These are phyloP conservation scores for Ceratobasidium sp. DNA, from an alignment of 1,284 basidiomycete genomes.

Conservation along the genomic window DNA sequence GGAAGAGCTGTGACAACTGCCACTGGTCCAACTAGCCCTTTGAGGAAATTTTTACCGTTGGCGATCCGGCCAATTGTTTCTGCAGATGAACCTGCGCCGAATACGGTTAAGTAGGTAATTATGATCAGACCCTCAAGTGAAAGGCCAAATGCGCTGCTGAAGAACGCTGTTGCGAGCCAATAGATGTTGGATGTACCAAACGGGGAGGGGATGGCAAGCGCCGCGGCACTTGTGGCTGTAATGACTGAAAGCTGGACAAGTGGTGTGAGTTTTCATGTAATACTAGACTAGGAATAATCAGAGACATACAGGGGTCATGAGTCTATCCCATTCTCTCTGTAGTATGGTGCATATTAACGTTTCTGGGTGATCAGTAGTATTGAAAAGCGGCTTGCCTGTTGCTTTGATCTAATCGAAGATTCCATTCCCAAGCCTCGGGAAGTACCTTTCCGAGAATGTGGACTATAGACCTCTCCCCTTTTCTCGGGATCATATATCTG, in stretches of 20 bases:
- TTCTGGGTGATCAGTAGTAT: neutral
- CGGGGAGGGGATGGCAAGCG: constrained; percentile 37
- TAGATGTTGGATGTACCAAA: constrained; percentile 27
- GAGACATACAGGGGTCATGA: constrained; percentile 10
- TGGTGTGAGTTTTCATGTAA: neutral
- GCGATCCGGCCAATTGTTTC: constrained; percentile 32
- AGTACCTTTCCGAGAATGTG: neutral
- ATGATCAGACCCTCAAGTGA: constrained; percentile 36
- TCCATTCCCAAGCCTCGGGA: constrained; percentile 9
- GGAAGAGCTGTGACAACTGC: constrained; percentile 29
- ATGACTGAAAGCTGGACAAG: constrained; percentile 8
- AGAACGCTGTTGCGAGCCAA: constrained; percentile 25
- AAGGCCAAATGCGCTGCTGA: constrained; percentile 28
- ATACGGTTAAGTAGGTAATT: constrained; percentile 35
- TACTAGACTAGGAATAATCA: neutral
- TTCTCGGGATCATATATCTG: constrained; percentile 6
- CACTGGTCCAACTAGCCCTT: constrained; percentile 20
- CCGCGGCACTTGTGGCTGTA: constrained; percentile 34
- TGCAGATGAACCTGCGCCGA: constrained; percentile 22
- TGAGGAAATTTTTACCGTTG: constrained; percentile 24
- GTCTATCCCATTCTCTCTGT: constrained; percentile 27
- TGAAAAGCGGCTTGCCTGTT: neutral
- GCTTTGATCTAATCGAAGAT: neutral
- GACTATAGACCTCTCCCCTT: neutral
- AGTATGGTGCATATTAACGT: neutral